Base-by-base conservation (phyloP, 2,329 filamentous ascomycete genomes). In the Pseudogymnoascus sp. region DNA sequence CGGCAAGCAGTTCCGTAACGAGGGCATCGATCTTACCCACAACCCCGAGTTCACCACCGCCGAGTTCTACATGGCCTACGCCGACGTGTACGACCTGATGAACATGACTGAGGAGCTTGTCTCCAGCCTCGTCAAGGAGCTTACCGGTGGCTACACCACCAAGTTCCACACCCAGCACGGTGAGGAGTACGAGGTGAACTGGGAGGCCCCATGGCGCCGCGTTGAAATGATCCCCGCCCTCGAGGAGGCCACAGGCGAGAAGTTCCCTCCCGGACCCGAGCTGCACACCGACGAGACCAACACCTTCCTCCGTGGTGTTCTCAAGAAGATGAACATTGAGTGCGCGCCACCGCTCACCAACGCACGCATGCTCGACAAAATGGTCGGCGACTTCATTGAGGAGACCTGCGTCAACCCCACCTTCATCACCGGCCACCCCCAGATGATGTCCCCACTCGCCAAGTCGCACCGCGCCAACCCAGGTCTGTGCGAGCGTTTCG, bases 11-110 rank as follows among this genome's bases (percentile, higher is more conserved):
- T 99, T 99, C 84, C 82, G 94, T 70, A 99, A 99, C 72, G 92
- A 96, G 76, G 87, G 89, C 63, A 88, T 91, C 66, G 91, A 96
- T 74, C 79, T 94, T 59, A 99, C 94, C 6, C 94, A 99, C 81
- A 99, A 97, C 80, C 94, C 90, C 39, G 94, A 99, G 74, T 99
- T 99, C 79, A 99, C 94, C 44, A 96, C 91, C 26, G 90, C 91
- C 74, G 94, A 99, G 76, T 97, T 97, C 78, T 99, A 99, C 77
- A 87, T 89, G 84, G 93, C 94, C 3, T 97, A 92, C 68, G 89
- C 88, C 61, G 92, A 96, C 75, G 85, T 96, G 68, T 89, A 95
- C 75, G 94, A 97, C 72, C 80, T 97, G 63, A 91, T 96, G 88
- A 79, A 89, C 63, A 83, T 91, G 71, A 97, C 94, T 1, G 94